Evolutionary conservation across 805 yeast genomes (phyloP).

Genomic region (Yarrowia osloensis): DNA sequence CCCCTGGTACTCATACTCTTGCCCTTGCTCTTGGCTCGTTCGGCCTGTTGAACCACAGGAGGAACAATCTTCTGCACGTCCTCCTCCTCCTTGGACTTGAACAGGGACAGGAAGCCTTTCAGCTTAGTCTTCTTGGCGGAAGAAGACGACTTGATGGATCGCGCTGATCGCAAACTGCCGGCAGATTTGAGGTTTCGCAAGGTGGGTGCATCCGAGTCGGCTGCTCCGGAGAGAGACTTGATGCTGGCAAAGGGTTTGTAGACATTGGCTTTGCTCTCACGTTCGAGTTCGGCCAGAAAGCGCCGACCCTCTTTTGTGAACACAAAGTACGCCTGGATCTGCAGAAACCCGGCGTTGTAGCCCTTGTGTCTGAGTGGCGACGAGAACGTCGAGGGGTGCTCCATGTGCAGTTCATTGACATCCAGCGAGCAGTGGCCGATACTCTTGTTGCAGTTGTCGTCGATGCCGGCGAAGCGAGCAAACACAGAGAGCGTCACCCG

Average conservation of each 20-base stretch:
- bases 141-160: not conserved
- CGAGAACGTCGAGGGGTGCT: not conserved
- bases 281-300: not conserved
- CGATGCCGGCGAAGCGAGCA: conserved; percentile 4
- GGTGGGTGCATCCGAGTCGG: not conserved
- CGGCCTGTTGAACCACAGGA: conserved; percentile 5
- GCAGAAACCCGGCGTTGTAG: not conserved
- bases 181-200: not conserved
- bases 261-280: not conserved
- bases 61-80: not conserved
- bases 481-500: conserved; percentile 14
- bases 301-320: not conserved
- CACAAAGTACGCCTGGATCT: not conserved
- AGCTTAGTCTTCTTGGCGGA: not conserved
- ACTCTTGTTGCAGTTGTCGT: conserved; percentile 21
- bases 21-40: not conserved
- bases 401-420: conserved; percentile 10
- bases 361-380: conserved; percentile 4
- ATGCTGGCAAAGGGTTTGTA: conserved; percentile 12
- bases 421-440: conserved; percentile 15
- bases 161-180: not conserved
- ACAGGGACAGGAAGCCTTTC: not conserved
- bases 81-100: conserved; percentile 1
- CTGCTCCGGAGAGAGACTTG: not conserved
- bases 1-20: not conserved